phyloP scores from a whole-genome alignment of 164 flowering plant species.

The Tetrastigma voinierianum region DNA sequence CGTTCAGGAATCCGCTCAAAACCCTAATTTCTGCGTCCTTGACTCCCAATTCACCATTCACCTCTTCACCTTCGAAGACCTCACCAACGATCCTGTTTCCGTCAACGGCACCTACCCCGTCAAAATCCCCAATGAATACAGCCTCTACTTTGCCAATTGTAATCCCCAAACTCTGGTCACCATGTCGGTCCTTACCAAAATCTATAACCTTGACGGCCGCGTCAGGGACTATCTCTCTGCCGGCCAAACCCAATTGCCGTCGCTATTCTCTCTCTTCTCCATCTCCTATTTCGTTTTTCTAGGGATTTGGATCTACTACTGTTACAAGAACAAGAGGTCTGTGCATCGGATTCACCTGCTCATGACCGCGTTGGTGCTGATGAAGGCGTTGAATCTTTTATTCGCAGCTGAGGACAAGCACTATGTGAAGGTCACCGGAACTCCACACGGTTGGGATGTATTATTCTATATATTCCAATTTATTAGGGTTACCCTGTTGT shows the following conservation, averaged over 20 bases:
- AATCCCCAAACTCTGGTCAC: slow-evolving; percentile 52
- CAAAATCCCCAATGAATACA: slow-evolving; percentile 62
- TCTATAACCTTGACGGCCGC: slow-evolving; percentile 59
- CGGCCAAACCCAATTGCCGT: slow-evolving; percentile 79
- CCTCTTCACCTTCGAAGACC: slow-evolving; percentile 62
- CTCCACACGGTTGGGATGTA: slow-evolving; percentile 84
- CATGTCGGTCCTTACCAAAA: slow-evolving; percentile 72
- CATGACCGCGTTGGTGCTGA: slow-evolving; percentile 59
- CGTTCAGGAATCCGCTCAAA: slow-evolving; percentile 52
- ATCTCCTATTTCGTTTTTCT: slow-evolving; percentile 48
- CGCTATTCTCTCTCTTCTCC: slow-evolving; percentile 49
- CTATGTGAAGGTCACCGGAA: slow-evolving; percentile 71
- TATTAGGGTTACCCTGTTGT: slow-evolving; percentile 55
- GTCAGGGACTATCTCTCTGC: slow-evolving; percentile 71
- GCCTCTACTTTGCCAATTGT: slow-evolving; percentile 80
- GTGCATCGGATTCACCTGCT: slow-evolving; percentile 71
- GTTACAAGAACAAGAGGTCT: slow-evolving; percentile 35
- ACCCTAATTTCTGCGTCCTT: slow-evolving; percentile 68
- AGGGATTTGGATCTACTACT: slow-evolving; percentile 50
- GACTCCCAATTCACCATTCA: slow-evolving; percentile 41
- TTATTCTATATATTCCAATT: slow-evolving; percentile 73
- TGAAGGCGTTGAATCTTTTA: slow-evolving; percentile 70
- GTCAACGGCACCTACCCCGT: slow-evolving; percentile 51
- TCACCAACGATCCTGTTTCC: slow-evolving; percentile 45
- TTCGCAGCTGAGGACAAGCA: slow-evolving; percentile 85